Base-by-base conservation (phyloP, 148 eudicot genomes). In the Vaccinium corymbosum region DNA sequence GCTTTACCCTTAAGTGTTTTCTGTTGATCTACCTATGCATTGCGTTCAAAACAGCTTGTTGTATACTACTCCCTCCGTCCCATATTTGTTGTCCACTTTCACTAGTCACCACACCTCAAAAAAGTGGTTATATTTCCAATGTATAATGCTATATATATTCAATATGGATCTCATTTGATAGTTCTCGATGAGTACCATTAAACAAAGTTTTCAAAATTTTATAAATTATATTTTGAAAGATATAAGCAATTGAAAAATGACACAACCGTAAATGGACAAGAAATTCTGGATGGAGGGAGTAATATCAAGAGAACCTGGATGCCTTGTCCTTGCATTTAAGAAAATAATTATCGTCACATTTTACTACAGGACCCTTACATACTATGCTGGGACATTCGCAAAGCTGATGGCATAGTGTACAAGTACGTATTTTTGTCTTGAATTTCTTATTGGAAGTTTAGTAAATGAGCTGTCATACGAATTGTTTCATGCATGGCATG, bases 361-460 rank as follows among this genome's bases (percentile, higher is more conserved):
- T 76, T 61, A 42, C 68, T 86, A 73, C 74, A 97, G 99, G 99
- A 97, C 84, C 99, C 99, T 29, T 94, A 95, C 82, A 93, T 97
- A 76, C 89, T 97, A 81, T 97, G 99, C 96, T 97, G 99, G 99
- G 99, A 97, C 87, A 84, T 95, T 76, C 97, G 99, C 79, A 97
- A 97, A 86, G 90, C 98, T n/a, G 94, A 91, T 83, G 98, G 95
- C 57, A 90, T 91, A 80, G 95, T 97, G 82, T 95, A 93, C 93
- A 97, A 97, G 99, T 97, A 92, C 84, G 98, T 85, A 82, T 74
- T 79, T 25, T 66, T 52, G 59, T 15, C 62, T 78, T 81, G 14
- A 16, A 16, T 38, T 68, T 83, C 11, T 25, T 29, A 57, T 49
- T 84, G 51, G 15, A 66, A 32, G 68, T 80, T 72, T 29, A 56